These are phyloP conservation scores for Cryptococcus jaspeensis DNA, from an alignment of 1,284 basidiomycete genomes.

Conservation along the genomic window DNA sequence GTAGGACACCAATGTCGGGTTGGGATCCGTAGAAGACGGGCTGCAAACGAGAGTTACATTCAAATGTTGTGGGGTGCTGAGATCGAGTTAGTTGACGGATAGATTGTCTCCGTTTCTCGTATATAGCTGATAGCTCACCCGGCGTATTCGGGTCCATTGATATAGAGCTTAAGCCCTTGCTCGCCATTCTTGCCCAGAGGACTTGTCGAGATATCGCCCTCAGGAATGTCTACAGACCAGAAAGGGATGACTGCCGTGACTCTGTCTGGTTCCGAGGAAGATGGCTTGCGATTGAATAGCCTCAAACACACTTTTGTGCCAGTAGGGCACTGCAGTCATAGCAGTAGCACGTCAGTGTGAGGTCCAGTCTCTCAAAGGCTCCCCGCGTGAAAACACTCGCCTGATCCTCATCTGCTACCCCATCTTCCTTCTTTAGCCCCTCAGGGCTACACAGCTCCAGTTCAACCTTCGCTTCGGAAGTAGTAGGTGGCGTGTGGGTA, in stretches of 20 bases:
- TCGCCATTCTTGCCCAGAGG: slow-evolving; percentile 30
- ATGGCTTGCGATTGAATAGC: slow-evolving; percentile 45
- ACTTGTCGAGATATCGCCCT: slow-evolving; percentile 24
- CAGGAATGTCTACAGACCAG: slow-evolving; percentile 37
- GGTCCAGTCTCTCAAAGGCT: not conserved
- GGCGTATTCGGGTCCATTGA: slow-evolving; percentile 41
- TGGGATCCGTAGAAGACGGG: slow-evolving; percentile 19
- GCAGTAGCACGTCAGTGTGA: not conserved
- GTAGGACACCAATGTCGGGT: slow-evolving; percentile 42
- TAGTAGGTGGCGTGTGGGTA: slow-evolving; percentile 45
- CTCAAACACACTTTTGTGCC: slow-evolving; percentile 45
- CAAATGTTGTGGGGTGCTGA: slow-evolving; percentile 34
- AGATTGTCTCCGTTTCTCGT: not conserved
- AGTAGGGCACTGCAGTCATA: slow-evolving; percentile 39
- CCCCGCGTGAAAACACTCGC: slow-evolving; percentile 29
- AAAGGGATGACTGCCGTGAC: slow-evolving; percentile 49
- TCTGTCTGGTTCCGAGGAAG: slow-evolving; percentile 36
- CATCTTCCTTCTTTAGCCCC: slow-evolving; percentile 27
- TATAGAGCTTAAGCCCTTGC: slow-evolving; percentile 35
- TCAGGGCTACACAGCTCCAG: slow-evolving; percentile 37
- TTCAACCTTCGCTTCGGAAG: slow-evolving; percentile 33
- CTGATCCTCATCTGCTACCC: slow-evolving; percentile 44
- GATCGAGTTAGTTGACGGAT: not conserved
- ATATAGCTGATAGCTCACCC: slow-evolving; percentile 32
- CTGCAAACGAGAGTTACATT: slow-evolving; percentile 41